Conservation (phyloP, 495 filamentous ascomycete genomes). For the Aspergillus steynii region DNA sequence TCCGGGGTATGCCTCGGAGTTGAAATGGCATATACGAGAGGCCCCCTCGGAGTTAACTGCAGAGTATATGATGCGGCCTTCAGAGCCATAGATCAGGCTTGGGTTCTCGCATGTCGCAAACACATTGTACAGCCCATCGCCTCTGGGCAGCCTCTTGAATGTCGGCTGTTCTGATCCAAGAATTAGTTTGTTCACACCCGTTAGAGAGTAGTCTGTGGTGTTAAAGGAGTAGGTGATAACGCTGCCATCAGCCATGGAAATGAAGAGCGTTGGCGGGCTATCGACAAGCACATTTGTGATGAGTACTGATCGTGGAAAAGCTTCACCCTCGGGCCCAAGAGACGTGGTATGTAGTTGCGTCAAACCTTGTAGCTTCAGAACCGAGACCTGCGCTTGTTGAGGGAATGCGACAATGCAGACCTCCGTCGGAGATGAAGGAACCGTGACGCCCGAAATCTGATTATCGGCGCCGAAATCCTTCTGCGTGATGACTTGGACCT, state of each 20-base stretch:
- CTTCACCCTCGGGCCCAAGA: constrained; percentile 56
- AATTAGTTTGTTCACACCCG: constrained; percentile 74
- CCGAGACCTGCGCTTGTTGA: constrained; percentile 69
- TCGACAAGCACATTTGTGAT: constrained; percentile 68
- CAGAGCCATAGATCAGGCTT: constrained; percentile 84
- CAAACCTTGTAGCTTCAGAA: constrained; percentile 65
- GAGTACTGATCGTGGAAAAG: constrained; percentile 79
- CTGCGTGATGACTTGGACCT: constrained; percentile 55
- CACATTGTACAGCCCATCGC: constrained; percentile 68
- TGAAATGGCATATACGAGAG: constrained; percentile 75
- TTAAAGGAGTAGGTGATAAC: constrained; percentile 85
- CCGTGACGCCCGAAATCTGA: constrained; percentile 82
- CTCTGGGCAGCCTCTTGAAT: constrained; percentile 72
- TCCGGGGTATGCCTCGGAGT: constrained; percentile 75
- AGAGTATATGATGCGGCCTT: constrained; percentile 88
- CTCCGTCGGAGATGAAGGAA: constrained; percentile 48
- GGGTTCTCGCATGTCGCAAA: constrained; percentile 94
- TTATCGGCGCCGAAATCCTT: constrained; percentile 62
- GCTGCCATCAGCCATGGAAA: constrained; percentile 93
- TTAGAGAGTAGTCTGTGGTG: constrained; percentile 55
- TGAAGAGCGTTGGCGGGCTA: constrained; percentile 73
- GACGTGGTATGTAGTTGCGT: constrained; percentile 62
- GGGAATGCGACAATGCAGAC: constrained; percentile 83
- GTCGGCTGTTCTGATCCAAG: constrained; percentile 82
- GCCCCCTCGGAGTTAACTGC: constrained; percentile 92